Evolutionary conservation across 495 filamentous ascomycete species (phyloP).

Genomic region (Polyplosphaeria fusca): DNA sequence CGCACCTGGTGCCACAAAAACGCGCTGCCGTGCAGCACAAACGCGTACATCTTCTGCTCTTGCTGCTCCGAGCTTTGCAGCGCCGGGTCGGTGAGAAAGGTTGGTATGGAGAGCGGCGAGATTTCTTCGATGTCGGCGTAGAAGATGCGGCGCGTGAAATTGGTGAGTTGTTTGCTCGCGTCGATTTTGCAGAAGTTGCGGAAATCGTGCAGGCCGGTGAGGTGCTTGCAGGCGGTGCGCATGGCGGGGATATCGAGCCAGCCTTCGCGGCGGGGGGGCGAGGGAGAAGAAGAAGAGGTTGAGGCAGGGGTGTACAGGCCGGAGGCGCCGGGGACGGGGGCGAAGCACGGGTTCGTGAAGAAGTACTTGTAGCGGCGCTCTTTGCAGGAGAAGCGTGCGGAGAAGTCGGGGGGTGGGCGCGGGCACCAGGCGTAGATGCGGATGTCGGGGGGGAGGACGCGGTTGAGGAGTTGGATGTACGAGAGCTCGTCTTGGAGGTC

Average conservation of each 20-base stretch:
- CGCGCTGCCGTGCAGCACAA: slow-evolving; percentile 82
- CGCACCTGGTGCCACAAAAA: slow-evolving; percentile 99
- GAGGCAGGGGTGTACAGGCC: slow-evolving; percentile 37
- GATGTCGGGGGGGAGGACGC: slow-evolving; percentile 84
- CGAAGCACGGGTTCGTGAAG: slow-evolving; percentile 89
- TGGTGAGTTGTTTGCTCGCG: slow-evolving; percentile 75
- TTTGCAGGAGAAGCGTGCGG: slow-evolving; percentile 87
- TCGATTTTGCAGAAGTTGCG: slow-evolving; percentile 96
- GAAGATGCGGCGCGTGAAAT: slow-evolving; percentile 73
- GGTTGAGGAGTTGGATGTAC: slow-evolving; percentile 78
- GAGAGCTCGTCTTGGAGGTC: slow-evolving; percentile 75
- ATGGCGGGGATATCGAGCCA: slow-evolving; percentile 82
- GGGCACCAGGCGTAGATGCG: slow-evolving; percentile 91
- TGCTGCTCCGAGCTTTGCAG: slow-evolving; percentile 7
- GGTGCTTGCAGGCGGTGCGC: slow-evolving; percentile 71
- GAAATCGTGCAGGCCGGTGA: slow-evolving; percentile 86
- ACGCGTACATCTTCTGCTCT: slow-evolving; percentile 69
- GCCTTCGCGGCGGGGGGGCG: slow-evolving; percentile 40
- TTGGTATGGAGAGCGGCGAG: slow-evolving; percentile 12
- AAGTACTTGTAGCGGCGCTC: slow-evolving; percentile 91
- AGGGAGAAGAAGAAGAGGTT: not conserved
- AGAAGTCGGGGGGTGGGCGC: slow-evolving; percentile 70
- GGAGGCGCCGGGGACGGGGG: slow-evolving; percentile 52
- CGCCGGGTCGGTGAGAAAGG: slow-evolving; percentile 23
- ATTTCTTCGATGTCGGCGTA: slow-evolving; percentile 72